Evolutionary conservation across 2,329 filamentous ascomycete species (phyloP), one percentile per base, ranked within the genome.

Genomic region (Colletotrichum spinosum): DNA sequence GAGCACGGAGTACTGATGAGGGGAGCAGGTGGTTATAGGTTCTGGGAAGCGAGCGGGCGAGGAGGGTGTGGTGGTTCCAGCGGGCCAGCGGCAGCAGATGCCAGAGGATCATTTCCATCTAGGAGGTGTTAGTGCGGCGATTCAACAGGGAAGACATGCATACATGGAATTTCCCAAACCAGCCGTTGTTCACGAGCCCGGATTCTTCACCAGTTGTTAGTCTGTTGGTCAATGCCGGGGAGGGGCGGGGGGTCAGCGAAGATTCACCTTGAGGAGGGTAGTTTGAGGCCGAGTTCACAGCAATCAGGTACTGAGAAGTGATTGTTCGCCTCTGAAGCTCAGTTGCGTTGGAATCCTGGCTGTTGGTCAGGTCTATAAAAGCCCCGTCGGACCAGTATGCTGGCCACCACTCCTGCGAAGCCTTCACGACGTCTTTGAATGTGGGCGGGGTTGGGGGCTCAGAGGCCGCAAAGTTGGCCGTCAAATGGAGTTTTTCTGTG

Each of bases 131-230:
- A 59, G 48, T 35, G 39, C 9, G 41, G 6, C n/a, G 33, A 2
- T 7, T 13, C 3, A 11, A 4, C 15, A 8, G 10, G 4, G 37
- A 5, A 35, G 8, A 33, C n/a, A 33, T 37, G 13, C 74, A 71
- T 70, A 77, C 75, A 65, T 85, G 84, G 67, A 86, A 86, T 60
- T 87, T 86, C 12, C 84, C 84, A 64, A 85, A 85, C 84, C 84
- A 86, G 17, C 83, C 81, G 70, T 86, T 84, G 68, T 86, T 86
- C 10, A 83, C 81, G 7, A 86, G 76, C 7, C 83, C 83, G 48
- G 71, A 72, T 46, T 74, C 72, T 57, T 25, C 25, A n/a, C 17
- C 11, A 17, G 35, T 49, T 9, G 54, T 55, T 48, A 57, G 13
- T 34, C n/a, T 6, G 12, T 7, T 17, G 11, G 15, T 35, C 52